These are phyloP conservation scores for Nicotiana paniculata DNA, from an alignment of 257 asterid genomes.

Conservation along the genomic window DNA sequence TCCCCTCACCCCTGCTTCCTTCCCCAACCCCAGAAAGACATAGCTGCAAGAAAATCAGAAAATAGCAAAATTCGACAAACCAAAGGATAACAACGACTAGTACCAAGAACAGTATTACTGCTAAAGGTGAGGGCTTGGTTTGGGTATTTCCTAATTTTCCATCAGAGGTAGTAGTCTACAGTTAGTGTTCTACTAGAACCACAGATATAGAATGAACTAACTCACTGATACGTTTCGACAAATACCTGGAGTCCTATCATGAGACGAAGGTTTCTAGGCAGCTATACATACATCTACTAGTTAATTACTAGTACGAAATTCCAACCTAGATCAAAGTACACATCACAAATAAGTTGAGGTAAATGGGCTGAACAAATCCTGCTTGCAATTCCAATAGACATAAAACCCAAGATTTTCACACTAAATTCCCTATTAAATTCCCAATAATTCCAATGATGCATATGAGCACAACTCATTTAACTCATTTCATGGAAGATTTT, in stretches of 20 bases:
- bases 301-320: neutral
- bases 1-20: neutral
- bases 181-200: neutral
- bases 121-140: neutral
- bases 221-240: neutral
- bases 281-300: neutral
- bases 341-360: neutral
- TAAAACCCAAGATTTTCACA: neutral
- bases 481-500: neutral
- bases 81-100: neutral
- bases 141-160: neutral
- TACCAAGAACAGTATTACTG: neutral
- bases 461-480: neutral
- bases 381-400: neutral
- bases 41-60: neutral
- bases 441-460: neutral
- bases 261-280: neutral
- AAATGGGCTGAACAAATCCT: neutral
- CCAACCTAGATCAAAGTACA: neutral
- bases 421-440: neutral
- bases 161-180: neutral
- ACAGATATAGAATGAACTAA: too few species aligned
- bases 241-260: neutral
- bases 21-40: neutral
- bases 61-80: neutral